These are phyloP conservation scores for Penicillium diatomitis DNA, from an alignment of 495 filamentous ascomycete genomes.

Conservation along the genomic window DNA sequence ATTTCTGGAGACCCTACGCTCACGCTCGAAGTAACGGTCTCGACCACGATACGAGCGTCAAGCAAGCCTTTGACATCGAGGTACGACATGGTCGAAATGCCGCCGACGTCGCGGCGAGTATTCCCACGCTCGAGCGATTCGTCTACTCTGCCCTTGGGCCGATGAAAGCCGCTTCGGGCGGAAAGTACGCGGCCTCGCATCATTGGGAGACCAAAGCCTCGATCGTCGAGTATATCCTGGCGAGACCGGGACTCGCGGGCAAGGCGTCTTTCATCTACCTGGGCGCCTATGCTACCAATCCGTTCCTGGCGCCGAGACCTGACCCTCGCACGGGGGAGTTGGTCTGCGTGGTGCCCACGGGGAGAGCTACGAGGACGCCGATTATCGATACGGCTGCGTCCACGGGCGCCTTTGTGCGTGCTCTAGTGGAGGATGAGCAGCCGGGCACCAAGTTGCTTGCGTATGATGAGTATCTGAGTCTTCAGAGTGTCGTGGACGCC, in stretches of 20 bases:
- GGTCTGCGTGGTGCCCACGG: not conserved
- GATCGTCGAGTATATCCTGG: conserved; percentile 30
- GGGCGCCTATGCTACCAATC: not conserved
- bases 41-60: conserved; percentile 7
- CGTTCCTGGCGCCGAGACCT: not conserved
- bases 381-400: not conserved
- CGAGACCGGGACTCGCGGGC: not conserved
- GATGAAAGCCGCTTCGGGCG: conserved; percentile 20
- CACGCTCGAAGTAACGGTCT: conserved; percentile 3
- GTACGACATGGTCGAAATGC: conserved; percentile 40
- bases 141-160: conserved; percentile 32
- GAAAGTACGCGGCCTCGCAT: conserved; percentile 27
- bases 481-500: not conserved
- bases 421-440: not conserved
- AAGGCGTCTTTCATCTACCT: not conserved
- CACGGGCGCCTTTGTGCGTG: not conserved
- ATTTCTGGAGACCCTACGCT: conserved; percentile 35
- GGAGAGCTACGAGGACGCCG: not conserved
- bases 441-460: not conserved
- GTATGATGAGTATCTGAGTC: not conserved
- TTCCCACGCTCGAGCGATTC: conserved; percentile 38
- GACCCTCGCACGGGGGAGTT: not conserved
- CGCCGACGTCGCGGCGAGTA: conserved; percentile 35
- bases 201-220: conserved; percentile 33
- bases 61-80: conserved; percentile 39